Conservation (phyloP, 495 filamentous ascomycete genomes). For the Aspergillus ellipticus region DNA sequence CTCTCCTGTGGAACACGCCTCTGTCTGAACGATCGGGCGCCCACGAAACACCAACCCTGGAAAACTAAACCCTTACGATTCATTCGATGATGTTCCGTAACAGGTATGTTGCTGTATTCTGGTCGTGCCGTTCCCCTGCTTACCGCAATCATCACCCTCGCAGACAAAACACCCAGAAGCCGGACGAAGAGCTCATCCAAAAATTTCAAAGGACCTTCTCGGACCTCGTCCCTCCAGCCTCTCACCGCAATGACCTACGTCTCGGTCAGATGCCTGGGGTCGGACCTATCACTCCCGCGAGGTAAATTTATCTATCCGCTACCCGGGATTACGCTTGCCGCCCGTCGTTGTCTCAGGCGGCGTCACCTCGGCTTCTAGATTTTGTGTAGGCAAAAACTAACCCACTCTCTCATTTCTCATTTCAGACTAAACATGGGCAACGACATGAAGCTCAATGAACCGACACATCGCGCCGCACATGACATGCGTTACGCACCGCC, state of each 20-base stretch:
- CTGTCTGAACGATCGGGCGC: not conserved
- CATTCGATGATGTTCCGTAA: conserved; percentile 39
- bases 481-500: conserved; percentile 89
- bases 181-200: conserved; percentile 75
- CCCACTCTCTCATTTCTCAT: not conserved
- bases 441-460: conserved; percentile 72
- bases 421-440: conserved; percentile 42
- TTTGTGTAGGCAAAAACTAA: conserved; percentile 1
- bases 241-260: conserved; percentile 9
- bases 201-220: conserved; percentile 79
- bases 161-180: conserved; percentile 84
- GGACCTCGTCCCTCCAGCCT: conserved; percentile 47
- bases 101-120: conserved; percentile 25
- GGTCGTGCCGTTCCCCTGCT: not conserved
- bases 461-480: conserved; percentile 68
- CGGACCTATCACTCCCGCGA: conserved; percentile 22
- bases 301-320: conserved; percentile 18
- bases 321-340: not conserved
- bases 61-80: not conserved
- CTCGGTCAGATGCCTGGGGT: conserved; percentile 4
- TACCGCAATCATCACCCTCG: conserved; percentile 3
- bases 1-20: not conserved
- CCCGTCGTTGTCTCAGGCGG: no score
- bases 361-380: not conserved
- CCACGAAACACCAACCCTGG: not conserved